phyloP scores from a whole-genome alignment of 1,139 yeast genomes.

The Sugiyamaella paludigena region DNA sequence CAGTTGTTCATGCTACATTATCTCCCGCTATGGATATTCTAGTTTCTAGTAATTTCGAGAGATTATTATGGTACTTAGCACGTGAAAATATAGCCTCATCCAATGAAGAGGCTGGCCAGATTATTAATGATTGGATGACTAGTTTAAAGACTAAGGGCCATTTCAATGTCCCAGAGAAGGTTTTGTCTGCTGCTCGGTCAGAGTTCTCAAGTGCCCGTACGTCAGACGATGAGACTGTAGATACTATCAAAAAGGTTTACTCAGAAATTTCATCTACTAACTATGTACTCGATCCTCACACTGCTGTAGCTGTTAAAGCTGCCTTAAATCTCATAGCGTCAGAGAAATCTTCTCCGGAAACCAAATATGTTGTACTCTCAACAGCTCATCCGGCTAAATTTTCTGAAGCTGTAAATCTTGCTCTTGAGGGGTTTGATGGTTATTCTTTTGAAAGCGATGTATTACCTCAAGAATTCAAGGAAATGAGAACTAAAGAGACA shows the following conservation, averaged over 20 bases:
- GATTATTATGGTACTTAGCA: conserved; percentile 91
- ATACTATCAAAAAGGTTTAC: conserved; percentile 72
- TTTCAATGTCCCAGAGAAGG: conserved; percentile 65
- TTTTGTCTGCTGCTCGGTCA: conserved; percentile 60
- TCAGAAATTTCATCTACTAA: conserved; percentile 52
- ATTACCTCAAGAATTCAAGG: conserved; percentile 81
- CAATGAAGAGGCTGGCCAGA: conserved; percentile 71
- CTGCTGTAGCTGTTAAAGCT: conserved; percentile 90
- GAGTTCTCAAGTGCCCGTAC: conserved; percentile 81
- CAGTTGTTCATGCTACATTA: conserved; percentile 79
- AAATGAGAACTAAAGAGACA: conserved; percentile 66
- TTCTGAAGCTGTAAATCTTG: conserved; percentile 88
- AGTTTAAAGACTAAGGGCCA: conserved; percentile 73
- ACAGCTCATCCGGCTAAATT: conserved; percentile 99
- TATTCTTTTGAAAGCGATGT: conserved; percentile 87
- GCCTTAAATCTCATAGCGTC: conserved; percentile 58
- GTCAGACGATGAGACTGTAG: conserved; percentile 68
- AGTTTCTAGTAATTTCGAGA: conserved; percentile 92
- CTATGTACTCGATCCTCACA: conserved; percentile 92
- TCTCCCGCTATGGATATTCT: conserved; percentile 99
- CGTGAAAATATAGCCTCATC: conserved; percentile 60
- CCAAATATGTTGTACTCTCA: conserved; percentile 73
- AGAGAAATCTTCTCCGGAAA: conserved; percentile 44
- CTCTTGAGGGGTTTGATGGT: conserved; percentile 61
- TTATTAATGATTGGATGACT: conserved; percentile 72